Evolutionary conservation across 495 filamentous ascomycete genomes (phyloP).

Genomic region (Opeltia flavorubescens): DNA sequence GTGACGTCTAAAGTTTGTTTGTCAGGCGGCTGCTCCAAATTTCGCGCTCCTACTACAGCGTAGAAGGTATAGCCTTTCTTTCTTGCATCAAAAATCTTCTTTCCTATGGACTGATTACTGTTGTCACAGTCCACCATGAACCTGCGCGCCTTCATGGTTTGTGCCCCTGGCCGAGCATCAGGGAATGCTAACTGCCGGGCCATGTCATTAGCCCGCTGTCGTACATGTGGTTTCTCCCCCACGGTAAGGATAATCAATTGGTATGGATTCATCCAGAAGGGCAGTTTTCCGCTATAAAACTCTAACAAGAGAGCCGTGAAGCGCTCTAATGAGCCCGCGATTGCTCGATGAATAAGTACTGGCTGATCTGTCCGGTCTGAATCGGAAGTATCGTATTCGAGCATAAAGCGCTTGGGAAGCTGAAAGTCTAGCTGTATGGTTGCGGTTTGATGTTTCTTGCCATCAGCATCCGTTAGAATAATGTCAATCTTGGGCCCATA

Average conservation of each 20-base stretch:
- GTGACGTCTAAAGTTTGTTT: constrained; percentile 28
- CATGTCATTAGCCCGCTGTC: constrained; percentile 40
- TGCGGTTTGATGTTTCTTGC: constrained; percentile 83
- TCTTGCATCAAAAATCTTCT: constrained; percentile 62
- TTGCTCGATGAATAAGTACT: constrained; percentile 78
- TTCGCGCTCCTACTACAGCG: constrained; percentile 53
- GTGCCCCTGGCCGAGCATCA: constrained; percentile 21
- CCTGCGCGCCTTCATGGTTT: constrained; percentile 27
- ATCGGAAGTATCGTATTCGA: constrained; percentile 65
- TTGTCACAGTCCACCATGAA: constrained; percentile 62
- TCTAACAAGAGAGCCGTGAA: constrained; percentile 82
- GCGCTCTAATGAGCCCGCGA: constrained; percentile 75
- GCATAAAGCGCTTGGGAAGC: constrained; percentile 65
- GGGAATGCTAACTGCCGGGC: constrained; percentile 11
- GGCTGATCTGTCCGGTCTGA: constrained; percentile 57
- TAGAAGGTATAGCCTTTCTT: constrained; percentile 61
- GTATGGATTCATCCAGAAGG: constrained; percentile 81
- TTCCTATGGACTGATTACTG: constrained; percentile 41
- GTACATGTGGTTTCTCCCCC: constrained; percentile 44
- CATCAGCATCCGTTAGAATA: constrained; percentile 65
- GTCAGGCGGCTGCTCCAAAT: constrained; percentile 19
- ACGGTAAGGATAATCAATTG: constrained; percentile 71
- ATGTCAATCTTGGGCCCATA: constrained; percentile 95
- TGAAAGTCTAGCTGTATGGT: constrained; percentile 94
- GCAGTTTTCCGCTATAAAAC: constrained; percentile 68